Evolutionary conservation across 306 rosid genomes (phyloP), one percentile per base, ranked within the genome.

Genomic region (Sesbania bispinosa): DNA sequence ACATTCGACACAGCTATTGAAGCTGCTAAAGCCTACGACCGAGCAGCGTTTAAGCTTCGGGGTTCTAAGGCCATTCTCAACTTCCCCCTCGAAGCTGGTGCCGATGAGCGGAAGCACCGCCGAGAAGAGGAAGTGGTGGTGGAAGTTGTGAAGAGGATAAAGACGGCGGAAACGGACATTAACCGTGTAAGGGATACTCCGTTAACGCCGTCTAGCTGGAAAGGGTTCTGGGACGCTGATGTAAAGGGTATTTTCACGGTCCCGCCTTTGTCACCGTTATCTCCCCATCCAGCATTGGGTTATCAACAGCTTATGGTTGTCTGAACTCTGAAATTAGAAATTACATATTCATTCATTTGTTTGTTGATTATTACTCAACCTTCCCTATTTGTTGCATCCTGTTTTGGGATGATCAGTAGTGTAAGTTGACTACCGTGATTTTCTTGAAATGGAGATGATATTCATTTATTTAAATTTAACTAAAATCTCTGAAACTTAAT

Each of bases 181-280:
- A 67, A n/a, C 5, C 11, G 21, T 13, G 0, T 62, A 29, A 81
- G 18, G 66, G 87, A 87, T 47, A 58, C 76, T 48, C 96, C 92
- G 46, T 67, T 89, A 71, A 87, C 96, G 81, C 94, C 98, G 88
- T 87, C 98, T 6, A 60, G 48, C 30, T 69, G 0, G n/a, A n/a
- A n/a, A n/a, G n/a, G n/a, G n/a, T n/a, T n/a, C n/a, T n/a, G n/a
- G n/a, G n/a, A n/a, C n/a, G n/a, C n/a, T n/a, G n/a, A n/a, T n/a
- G n/a, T n/a, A n/a, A 84, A 67, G 14, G 89, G 84, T 16, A 10
- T 84, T 11, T 86, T 89, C 58, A 74, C 16, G 16, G 74, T 87
- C 2, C 96, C 97, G 47, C 90, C 88, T 48, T 58, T 86, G 47
- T 92, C 95, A 2, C 96, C 96, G 82, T 85, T 92, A 77, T 89